Evolutionary conservation across 495 filamentous ascomycete genomes (phyloP), one percentile per base, ranked within the genome.

Genomic region (Cudoniella acicularis): DNA sequence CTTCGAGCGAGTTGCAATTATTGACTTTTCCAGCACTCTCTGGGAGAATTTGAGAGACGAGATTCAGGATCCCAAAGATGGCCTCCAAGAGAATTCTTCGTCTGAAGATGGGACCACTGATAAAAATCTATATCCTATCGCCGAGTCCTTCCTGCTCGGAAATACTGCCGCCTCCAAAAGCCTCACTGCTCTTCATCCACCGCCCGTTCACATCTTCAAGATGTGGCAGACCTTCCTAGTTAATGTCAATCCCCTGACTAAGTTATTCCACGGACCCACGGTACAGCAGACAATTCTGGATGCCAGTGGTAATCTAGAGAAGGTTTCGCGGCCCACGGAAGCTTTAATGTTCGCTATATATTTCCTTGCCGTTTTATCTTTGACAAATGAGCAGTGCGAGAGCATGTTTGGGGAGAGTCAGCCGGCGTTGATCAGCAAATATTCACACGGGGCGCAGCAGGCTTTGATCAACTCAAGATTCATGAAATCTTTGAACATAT

Each of bases 161-260:
- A 46, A 47, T 42, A 43, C 36, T 11, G 26, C 17, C 18, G n/a
- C 46, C 9, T 26, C 52, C 2, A 62, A 52, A 53, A 71, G 81
- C 43, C 70, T 87, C 17, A 74, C 75, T 10, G 69, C 69, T 45
- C 67, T 84, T n/a, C 88, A 93, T 72, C 88, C 88, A 0, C 68
- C 70, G 2, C 71, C 83, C 6, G 77, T 89, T 52, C 87, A 91
- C 56, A 85, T 91, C 20, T 85, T 91, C 62, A 74, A 78, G 50
- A 68, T 91, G 4, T 91, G 87, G 87, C 85, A 90, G 67, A 77
- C 77, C 1, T 89, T 81, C 63, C 76, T 87, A 13, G 79, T 84
- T 55, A 82, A 84, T 61, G 81, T 89, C 59, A 84, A 89, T 68
- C 87, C 87, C 0, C 64, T 91, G 45, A 80, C 79, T 43, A 91